Evolutionary conservation across 2,329 filamentous ascomycete genomes (phyloP).

Genomic region (Hymenoscyphus occultus): DNA sequence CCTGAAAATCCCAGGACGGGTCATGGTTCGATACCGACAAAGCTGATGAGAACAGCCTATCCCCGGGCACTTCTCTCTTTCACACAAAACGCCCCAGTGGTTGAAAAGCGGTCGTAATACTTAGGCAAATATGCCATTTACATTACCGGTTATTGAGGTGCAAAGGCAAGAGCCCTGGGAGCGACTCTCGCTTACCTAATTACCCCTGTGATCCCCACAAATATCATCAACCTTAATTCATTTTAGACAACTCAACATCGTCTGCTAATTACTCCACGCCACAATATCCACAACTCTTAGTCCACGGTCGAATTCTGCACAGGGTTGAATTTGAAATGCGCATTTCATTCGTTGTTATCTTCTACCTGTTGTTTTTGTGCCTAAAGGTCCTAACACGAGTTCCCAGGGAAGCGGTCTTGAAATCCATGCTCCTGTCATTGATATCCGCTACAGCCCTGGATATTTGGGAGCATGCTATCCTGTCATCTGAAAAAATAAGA

Average conservation of each 20-base stretch:
- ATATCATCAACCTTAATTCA: conserved; percentile 14
- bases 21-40: conserved; percentile 9
- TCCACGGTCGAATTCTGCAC: background rate
- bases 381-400: background rate
- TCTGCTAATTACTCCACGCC: conserved; percentile 10
- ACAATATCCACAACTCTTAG: background rate
- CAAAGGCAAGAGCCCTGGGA: background rate
- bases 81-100: conserved; percentile 1
- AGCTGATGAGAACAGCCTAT: conserved; percentile 5
- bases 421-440: conserved; percentile 2
- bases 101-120: conserved; percentile 1
- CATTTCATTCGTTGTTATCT: background rate
- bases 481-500: background rate
- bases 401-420: background rate
- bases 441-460: background rate
- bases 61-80: background rate
- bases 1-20: conserved; percentile 7
- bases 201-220: conserved; percentile 6
- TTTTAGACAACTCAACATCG: conserved; percentile 10
- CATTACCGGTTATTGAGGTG: conserved; percentile 15
- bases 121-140: conserved; percentile 17
- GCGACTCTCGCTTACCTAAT: conserved; percentile 11
- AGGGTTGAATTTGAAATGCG: background rate
- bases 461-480: background rate
- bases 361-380: conserved; percentile 3